Conservation (phyloP, 179 eudicot species). For the Nepenthes alata region DNA sequence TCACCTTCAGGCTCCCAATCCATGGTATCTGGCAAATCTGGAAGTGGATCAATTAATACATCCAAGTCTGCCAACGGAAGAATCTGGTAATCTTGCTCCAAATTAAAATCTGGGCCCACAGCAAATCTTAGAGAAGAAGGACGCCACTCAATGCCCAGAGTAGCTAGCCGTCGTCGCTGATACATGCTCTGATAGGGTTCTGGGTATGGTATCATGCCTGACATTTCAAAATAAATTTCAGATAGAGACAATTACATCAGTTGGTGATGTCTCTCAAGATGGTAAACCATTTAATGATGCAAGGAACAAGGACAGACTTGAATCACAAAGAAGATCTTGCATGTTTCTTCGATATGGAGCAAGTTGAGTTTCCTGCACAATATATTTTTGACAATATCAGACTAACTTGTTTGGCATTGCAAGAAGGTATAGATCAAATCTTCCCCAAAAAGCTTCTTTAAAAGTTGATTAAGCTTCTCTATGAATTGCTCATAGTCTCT, state of each 20-base stretch:
- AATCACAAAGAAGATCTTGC: conserved; percentile 98
- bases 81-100: conserved; percentile 58
- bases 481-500: no score
- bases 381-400: not conserved
- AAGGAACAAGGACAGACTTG: conserved; percentile 39
- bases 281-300: conserved; percentile 2
- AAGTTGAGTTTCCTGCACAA: conserved; percentile 85
- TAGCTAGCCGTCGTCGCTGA: conserved; percentile 79
- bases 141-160: conserved; percentile 83
- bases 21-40: conserved; percentile 71
- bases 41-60: conserved; percentile 61
- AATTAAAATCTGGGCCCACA: conserved; percentile 60
- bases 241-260: no score
- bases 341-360: conserved; percentile 78
- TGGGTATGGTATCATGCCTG: conserved; percentile 96
- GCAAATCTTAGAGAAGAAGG: conserved; percentile 82
- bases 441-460: no score
- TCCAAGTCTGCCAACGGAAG: conserved; percentile 65
- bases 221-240: conserved; percentile 10
- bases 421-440: no score
- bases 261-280: not conserved
- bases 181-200: conserved; percentile 93
- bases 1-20: conserved; percentile 91
- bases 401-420: not conserved
- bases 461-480: no score